Evolutionary conservation across 768 basidiomycete species (phyloP).

Genomic region (Scleroderma citrinum): DNA sequence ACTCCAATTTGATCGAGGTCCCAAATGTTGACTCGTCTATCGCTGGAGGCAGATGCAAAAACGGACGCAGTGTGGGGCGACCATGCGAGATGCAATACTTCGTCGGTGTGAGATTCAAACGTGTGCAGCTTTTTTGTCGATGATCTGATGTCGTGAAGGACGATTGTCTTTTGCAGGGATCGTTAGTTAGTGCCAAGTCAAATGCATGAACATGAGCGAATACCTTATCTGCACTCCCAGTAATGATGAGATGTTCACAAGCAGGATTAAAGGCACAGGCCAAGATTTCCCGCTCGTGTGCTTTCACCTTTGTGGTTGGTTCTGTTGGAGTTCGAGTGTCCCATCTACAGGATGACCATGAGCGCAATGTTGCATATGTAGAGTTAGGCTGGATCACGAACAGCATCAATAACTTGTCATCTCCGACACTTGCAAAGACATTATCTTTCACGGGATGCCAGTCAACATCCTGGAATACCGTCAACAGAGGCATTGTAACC

Average conservation of each 20-base stretch:
- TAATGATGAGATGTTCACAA: conserved; percentile 71
- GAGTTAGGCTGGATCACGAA: conserved; percentile 34
- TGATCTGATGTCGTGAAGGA: conserved; percentile 79
- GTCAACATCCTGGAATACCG: conserved; percentile 73
- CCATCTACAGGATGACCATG: conserved; percentile 57
- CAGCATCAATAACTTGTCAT: conserved; percentile 93
- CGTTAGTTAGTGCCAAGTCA: background rate
- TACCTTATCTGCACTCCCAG: conserved; percentile 93
- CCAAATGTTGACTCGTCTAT: conserved; percentile 93
- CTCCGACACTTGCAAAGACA: conserved; percentile 91
- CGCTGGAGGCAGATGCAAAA: conserved; percentile 92
- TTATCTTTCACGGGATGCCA: conserved; percentile 85
- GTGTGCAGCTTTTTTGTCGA: conserved; percentile 76
- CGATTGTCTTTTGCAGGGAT: conserved; percentile 56
- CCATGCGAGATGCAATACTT: conserved; percentile 92
- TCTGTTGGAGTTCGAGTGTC: conserved; percentile 75
- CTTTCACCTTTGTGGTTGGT: conserved; percentile 68
- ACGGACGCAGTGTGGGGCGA: conserved; percentile 89
- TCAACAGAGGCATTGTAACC: background rate
- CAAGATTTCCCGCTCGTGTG: conserved; percentile 88
- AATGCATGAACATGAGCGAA: conserved; percentile 7
- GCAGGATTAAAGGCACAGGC: conserved; percentile 87
- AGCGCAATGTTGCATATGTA: background rate
- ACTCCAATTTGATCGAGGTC: conserved; percentile 86
- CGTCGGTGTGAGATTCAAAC: conserved; percentile 91